Conservation (phyloP, 345 rosid species). For the Syzygium oleosum region DNA sequence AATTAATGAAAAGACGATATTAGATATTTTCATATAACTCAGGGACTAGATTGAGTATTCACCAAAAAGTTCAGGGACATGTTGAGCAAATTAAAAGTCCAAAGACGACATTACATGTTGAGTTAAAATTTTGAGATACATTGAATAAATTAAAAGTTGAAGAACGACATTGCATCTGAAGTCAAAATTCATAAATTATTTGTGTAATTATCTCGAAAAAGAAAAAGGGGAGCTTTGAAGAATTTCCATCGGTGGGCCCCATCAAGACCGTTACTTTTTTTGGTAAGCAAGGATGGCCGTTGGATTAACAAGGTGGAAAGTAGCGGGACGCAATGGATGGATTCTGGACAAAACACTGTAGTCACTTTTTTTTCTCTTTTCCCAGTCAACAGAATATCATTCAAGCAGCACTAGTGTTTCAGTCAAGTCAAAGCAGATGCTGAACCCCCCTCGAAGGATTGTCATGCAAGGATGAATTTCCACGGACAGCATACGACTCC, state of each 20-base stretch:
- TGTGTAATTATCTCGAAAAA: not conserved
- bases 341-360: not conserved
- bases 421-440: not conserved
- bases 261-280: not conserved
- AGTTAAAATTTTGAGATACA: no score
- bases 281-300: not conserved
- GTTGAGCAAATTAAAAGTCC: no score
- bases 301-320: not conserved
- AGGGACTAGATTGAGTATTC: rapidly evolving
- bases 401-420: not conserved
- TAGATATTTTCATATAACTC: no score
- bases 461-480: not conserved
- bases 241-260: not conserved
- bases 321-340: not conserved
- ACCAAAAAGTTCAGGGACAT: no score
- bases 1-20: no score
- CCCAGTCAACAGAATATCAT: not conserved
- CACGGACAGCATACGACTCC: not conserved
- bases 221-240: not conserved
- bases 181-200: not conserved
- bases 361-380: not conserved
- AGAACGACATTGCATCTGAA: no score
- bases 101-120: no score
- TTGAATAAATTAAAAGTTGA: no score
- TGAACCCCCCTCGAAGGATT: not conserved